These are phyloP conservation scores for Dissophora ornata DNA, from an alignment of 192 early-diverging fungal species.

Conservation along the genomic window DNA sequence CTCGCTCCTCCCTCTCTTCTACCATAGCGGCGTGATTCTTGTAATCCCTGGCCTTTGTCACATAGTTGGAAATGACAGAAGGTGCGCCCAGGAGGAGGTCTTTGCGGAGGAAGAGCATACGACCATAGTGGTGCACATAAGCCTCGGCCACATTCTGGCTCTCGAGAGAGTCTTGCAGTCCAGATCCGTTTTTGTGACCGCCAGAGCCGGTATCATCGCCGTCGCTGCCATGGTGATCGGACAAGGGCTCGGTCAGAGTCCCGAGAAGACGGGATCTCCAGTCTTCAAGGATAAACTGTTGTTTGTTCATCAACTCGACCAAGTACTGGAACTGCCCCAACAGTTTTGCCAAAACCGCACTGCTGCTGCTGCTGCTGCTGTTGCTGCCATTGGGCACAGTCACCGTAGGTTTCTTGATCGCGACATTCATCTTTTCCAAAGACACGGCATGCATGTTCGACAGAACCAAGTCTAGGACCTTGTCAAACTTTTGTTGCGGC, in stretches of 20 bases:
- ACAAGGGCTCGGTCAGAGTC: not conserved
- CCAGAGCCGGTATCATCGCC: too few species aligned
- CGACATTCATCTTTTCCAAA: not conserved
- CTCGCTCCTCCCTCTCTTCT: not conserved
- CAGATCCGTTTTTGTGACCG: too few species aligned
- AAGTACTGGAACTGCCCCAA: not conserved
- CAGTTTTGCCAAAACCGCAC: not conserved
- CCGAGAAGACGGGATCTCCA: not conserved
- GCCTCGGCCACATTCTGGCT: not conserved
- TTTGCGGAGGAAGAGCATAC: conserved; percentile 1
- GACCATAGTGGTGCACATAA: conserved; percentile 1
- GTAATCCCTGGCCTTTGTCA: not conserved
- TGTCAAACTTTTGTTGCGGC: not conserved
- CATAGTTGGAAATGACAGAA: not conserved
- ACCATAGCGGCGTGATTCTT: not conserved
- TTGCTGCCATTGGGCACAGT: too few species aligned
- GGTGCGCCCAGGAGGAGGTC: not conserved
- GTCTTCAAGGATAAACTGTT: not conserved
- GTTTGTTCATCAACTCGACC: conserved; percentile 3
- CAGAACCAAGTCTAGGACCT: not conserved
- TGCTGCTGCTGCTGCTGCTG: too few species aligned
- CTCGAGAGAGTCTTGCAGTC: not conserved
- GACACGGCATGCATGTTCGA: not conserved
- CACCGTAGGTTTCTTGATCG: too few species aligned
- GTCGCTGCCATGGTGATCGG: not conserved